These are phyloP conservation scores for Capsicum baccatum DNA, from an alignment of 257 asterid species.

Conservation along the genomic window DNA sequence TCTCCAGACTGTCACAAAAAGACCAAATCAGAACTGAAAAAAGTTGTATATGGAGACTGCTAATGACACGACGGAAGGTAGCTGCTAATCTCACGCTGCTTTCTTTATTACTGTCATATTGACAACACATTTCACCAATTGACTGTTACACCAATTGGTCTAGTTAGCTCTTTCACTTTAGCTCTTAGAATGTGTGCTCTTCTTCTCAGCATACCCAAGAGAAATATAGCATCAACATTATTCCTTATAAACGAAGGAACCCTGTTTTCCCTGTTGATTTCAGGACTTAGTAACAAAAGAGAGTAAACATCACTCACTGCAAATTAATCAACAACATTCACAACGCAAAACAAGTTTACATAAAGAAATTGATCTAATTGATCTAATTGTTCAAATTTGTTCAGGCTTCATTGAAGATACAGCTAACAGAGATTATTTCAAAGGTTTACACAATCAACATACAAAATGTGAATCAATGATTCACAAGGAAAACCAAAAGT, in stretches of 20 bases:
- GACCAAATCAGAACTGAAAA: too few relatives aligned
- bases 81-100: too few relatives aligned
- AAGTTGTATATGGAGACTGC: too few relatives aligned
- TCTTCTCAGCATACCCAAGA: neutral
- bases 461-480: conserved; percentile 44
- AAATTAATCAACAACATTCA: too few relatives aligned
- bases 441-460: conserved; percentile 12
- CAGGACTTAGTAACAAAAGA: neutral
- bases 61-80: too few relatives aligned
- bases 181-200: neutral
- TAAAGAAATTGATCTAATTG: neutral
- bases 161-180: neutral
- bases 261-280: neutral
- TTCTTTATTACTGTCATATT: neutral
- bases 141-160: neutral
- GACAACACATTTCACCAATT: neutral
- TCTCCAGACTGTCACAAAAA: too few relatives aligned
- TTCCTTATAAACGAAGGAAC: too few relatives aligned
- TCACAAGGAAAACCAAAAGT: conserved; percentile 25
- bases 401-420: neutral
- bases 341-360: neutral
- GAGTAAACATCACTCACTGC: neutral
- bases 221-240: neutral
- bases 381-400: neutral
- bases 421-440: neutral